phyloP scores from a whole-genome alignment of 2,329 filamentous ascomycete species.

The Knoxdaviesia capensis region DNA sequence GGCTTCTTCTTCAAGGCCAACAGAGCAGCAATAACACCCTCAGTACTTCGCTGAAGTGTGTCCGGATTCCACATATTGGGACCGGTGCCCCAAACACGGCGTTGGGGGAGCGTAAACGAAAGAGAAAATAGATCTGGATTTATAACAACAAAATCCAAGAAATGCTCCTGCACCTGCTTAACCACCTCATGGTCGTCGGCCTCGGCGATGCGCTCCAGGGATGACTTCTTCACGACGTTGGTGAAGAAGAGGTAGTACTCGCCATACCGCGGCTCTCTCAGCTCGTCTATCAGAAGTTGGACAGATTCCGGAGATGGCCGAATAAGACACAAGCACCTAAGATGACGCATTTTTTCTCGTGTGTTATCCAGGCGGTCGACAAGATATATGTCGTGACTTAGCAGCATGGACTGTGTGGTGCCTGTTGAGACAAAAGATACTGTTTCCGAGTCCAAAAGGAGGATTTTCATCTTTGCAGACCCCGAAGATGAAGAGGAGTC shows the following conservation, averaged over 20 bases:
- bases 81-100: constrained; percentile 60
- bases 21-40: constrained; percentile 68
- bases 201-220: constrained; percentile 81
- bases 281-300: constrained; percentile 83
- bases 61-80: constrained; percentile 86
- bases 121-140: constrained; percentile 87
- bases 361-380: constrained; percentile 88
- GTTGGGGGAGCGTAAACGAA: constrained; percentile 49
- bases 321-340: constrained; percentile 82
- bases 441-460: constrained; percentile 84
- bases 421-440: constrained; percentile 86
- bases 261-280: constrained; percentile 89
- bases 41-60: constrained; percentile 65
- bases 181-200: constrained; percentile 96
- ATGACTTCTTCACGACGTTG: constrained; percentile 93
- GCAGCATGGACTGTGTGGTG: constrained; percentile 81
- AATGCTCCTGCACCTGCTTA: constrained; percentile 83
- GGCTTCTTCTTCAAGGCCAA: constrained; percentile 93
- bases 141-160: constrained; percentile 86
- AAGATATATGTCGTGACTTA: constrained; percentile 94
- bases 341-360: constrained; percentile 93
- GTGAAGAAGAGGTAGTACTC: constrained; percentile 97
- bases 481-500: constrained; percentile 41
- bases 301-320: constrained; percentile 84
- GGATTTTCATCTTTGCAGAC: constrained; percentile 92